Evolutionary conservation across 2,329 filamentous ascomycete genomes (phyloP).

Genomic region (Hypoxylon sp.): DNA sequence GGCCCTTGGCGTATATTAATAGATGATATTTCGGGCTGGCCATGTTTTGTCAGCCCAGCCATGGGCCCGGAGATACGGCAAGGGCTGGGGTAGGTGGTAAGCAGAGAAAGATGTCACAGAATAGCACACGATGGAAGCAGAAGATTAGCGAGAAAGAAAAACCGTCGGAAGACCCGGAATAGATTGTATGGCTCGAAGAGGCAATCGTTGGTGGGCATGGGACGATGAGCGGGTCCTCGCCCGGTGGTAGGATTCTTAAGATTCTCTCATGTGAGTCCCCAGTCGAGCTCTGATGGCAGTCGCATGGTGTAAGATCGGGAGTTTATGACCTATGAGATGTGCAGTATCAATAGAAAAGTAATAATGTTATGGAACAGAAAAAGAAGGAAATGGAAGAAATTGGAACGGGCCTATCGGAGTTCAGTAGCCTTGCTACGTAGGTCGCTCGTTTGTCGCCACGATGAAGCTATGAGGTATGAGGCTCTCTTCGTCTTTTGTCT

Average conservation of each 20-base stretch:
- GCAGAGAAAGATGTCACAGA: slow-evolving; percentile 4
- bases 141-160: neutral
- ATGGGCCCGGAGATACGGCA: neutral
- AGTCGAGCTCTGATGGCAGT: slow-evolving; percentile 11
- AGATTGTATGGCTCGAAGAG: slow-evolving; percentile 5
- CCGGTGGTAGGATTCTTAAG: slow-evolving; percentile 19
- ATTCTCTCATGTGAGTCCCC: slow-evolving; percentile 23
- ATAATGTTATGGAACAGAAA: slow-evolving; percentile 2
- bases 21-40: slow-evolving; percentile 11
- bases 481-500: slow-evolving; percentile 3
- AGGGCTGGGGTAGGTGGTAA: neutral
- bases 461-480: slow-evolving; percentile 13
- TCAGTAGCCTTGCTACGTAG: slow-evolving; percentile 2
- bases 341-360: slow-evolving; percentile 3
- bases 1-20: slow-evolving; percentile 30
- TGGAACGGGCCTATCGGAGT: slow-evolving; percentile 5
- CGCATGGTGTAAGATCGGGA: slow-evolving; percentile 4
- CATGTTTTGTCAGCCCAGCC: neutral
- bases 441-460: slow-evolving; percentile 10
- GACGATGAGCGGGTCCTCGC: neutral
- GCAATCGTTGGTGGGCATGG: slow-evolving; percentile 13
- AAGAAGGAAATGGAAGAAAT: slow-evolving; percentile 2
- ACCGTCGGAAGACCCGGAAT: slow-evolving; percentile 39
- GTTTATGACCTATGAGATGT: slow-evolving; percentile 3
- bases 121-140: neutral